Base-by-base conservation (phyloP, 805 yeast species). In the Ogataea allantospora region DNA sequence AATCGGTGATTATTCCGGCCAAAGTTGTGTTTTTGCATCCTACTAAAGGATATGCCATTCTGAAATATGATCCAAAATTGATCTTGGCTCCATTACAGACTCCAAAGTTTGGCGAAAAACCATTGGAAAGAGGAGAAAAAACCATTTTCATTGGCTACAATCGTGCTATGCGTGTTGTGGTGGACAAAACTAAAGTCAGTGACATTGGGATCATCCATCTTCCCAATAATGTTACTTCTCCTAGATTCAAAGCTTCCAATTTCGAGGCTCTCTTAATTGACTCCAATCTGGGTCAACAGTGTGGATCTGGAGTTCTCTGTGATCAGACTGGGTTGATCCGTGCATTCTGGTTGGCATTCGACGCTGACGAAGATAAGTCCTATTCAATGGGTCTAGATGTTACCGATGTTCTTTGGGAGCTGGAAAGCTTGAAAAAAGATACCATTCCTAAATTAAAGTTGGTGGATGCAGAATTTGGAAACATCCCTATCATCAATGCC, bases 1-100 rank as follows among this genome's bases (percentile, higher is more conserved):
- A 89, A 46, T 83, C 95, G 1, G 76, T 86, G 15, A 77, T 81
- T 47, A 73, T 88, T 10, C 87, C 95, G 0, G 96, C 83, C 1
- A 70, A 78, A 46, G 93, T 88, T 17, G 79, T 79, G 15, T 89
- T 88, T 51, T 65, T 87, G 53, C 96, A 88, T 57, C 96, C 97
- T 22, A 77, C 86, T 24, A 86, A 83, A 50, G 88, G 88, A 50
- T 88, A 83, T 60, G 88, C 95, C 1, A 77, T 88, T 40, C 69
- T 89, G 17, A 77, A 85, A 57, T 89, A 87, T 58, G 95, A 89
- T 56, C 88, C 96, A 7, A 53, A 67, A 4, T 63, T 87, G 34
- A 82, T 89, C 11, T 58, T 73, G 15, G 89, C 95, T 2, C 83
- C 83, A 27, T 76, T 87, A 7, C 63, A 67, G 30, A 74, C 95